Evolutionary conservation across 2,329 filamentous ascomycete species (phyloP).

Genomic region (Zymoseptoria brevis): DNA sequence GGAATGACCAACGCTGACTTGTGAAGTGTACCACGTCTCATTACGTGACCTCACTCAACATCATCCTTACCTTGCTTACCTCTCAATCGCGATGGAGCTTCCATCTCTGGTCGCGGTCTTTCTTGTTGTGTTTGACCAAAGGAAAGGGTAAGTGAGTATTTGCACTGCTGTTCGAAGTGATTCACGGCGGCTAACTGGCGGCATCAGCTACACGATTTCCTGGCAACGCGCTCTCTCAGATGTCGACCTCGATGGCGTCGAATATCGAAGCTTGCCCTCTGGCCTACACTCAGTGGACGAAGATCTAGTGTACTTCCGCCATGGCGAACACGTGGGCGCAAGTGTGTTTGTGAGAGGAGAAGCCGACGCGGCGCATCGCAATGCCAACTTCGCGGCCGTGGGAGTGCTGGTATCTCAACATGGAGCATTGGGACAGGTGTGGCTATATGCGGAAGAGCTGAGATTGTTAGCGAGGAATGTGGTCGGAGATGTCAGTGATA

Average conservation of each 20-base stretch:
- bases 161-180: neutral
- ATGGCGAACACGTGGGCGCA: conserved; percentile 70
- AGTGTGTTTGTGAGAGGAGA: conserved; percentile 85
- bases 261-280: conserved; percentile 93
- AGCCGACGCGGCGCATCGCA: conserved; percentile 68
- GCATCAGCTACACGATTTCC: conserved; percentile 62
- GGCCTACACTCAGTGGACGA: conserved; percentile 81
- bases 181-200: conserved; percentile 1
- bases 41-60: neutral
- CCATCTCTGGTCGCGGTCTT: conserved; percentile 31
- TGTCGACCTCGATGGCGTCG: conserved; percentile 67
- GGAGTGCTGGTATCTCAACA: conserved; percentile 84
- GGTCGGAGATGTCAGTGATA: conserved; percentile 57
- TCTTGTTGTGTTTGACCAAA: conserved; percentile 31
- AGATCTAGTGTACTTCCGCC: conserved; percentile 88
- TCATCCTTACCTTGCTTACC: neutral
- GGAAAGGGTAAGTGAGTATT: conserved; percentile 27
- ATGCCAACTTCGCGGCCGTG: conserved; percentile 88
- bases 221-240: conserved; percentile 71
- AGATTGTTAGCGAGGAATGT: conserved; percentile 64
- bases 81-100: conserved; percentile 3
- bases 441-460: conserved; percentile 74
- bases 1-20: neutral
- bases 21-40: neutral
- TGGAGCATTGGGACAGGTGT: conserved; percentile 77